phyloP scores from a whole-genome alignment of 352 stramenopile genomes.

The Pythium aristosporum region DNA sequence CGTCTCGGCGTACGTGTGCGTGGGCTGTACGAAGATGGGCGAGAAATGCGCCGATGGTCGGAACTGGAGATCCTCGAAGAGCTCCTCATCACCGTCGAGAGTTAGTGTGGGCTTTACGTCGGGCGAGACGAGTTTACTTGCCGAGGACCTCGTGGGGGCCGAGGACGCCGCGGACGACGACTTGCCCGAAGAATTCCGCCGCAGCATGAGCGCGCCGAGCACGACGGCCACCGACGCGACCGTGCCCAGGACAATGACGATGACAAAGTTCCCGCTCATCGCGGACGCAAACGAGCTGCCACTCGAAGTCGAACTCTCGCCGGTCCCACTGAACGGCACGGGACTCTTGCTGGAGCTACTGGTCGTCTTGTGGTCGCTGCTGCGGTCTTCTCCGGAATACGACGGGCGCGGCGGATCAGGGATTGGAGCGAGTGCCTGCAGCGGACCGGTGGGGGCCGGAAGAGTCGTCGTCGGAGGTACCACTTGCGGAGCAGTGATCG shows the following conservation, averaged over 20 bases:
- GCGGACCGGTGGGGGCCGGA: neutral
- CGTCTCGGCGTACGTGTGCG: slow-evolving; percentile 6
- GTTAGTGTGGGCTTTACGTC: slow-evolving; percentile 3
- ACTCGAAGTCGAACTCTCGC: neutral
- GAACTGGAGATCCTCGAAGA: slow-evolving; percentile 16
- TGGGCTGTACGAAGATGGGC: slow-evolving; percentile 20
- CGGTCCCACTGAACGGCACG: neutral
- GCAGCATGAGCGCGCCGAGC: slow-evolving; percentile 16
- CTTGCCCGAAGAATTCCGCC: neutral
- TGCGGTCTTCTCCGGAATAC: too few relatives aligned
- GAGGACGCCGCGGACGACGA: neutral
- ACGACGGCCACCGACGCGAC: slow-evolving; percentile 16
- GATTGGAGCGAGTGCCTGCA: slow-evolving; percentile 3
- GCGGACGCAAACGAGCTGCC: neutral
- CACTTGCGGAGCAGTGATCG: neutral
- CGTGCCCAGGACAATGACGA: slow-evolving; percentile 7
- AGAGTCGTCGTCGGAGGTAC: neutral
- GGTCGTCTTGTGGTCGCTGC: neutral
- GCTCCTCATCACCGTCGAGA: slow-evolving; percentile 6
- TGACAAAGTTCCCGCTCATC: slow-evolving; percentile 9
- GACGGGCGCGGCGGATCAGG: neutral
- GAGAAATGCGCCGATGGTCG: slow-evolving; percentile 11
- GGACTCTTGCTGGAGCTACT: neutral
- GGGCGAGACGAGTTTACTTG: neutral
- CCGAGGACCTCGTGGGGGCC: neutral